Conservation (phyloP, 495 filamentous ascomycete genomes). For the Amphirosellinia nigrospora region DNA sequence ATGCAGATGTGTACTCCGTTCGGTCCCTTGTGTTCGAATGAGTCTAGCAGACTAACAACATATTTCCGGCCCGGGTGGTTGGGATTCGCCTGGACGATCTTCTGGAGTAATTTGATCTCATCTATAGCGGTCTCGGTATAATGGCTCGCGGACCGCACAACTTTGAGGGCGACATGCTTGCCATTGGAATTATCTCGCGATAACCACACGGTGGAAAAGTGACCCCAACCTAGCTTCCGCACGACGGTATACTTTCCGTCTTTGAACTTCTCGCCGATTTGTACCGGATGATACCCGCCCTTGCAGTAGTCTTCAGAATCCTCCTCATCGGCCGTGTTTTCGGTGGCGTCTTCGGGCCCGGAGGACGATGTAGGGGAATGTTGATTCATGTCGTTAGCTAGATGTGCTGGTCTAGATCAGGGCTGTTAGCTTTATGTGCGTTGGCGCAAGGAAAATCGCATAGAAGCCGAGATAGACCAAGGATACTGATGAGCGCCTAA, state of each 20-base stretch:
- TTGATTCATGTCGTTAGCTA: constrained; percentile 57
- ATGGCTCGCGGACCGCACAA: constrained; percentile 94
- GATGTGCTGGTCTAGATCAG: constrained; percentile 42
- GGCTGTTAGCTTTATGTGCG: constrained; percentile 27
- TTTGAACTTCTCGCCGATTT: constrained; percentile 94
- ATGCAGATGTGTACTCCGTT: constrained; percentile 98
- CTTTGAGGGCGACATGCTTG: constrained; percentile 97
- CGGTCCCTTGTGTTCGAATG: constrained; percentile 96
- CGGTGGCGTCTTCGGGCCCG: constrained; percentile 80
- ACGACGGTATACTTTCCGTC: constrained; percentile 96
- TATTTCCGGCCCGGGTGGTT: constrained; percentile 91
- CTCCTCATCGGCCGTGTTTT: constrained; percentile 96
- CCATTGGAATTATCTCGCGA: constrained; percentile 88
- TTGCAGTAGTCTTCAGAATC: constrained; percentile 99
- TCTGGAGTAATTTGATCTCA: constrained; percentile 97
- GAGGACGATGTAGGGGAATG: constrained; percentile 80
- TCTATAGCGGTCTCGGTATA: constrained; percentile 99
- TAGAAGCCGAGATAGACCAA: not conserved
- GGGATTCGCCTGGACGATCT: constrained; percentile 93
- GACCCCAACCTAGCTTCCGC: constrained; percentile 97
- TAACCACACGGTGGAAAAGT: constrained; percentile 98
- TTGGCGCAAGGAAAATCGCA: constrained; percentile 22
- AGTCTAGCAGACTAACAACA: constrained; percentile 93
- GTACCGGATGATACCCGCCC: constrained; percentile 95
- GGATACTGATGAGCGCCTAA: constrained; percentile 12